A percentile compares a stretch with the other conserved stretches of the same genome.
Evolutionary conservation across 1,284 basidiomycete species (phyloP).

Genomic region (Lentinus polychrous): DNA sequence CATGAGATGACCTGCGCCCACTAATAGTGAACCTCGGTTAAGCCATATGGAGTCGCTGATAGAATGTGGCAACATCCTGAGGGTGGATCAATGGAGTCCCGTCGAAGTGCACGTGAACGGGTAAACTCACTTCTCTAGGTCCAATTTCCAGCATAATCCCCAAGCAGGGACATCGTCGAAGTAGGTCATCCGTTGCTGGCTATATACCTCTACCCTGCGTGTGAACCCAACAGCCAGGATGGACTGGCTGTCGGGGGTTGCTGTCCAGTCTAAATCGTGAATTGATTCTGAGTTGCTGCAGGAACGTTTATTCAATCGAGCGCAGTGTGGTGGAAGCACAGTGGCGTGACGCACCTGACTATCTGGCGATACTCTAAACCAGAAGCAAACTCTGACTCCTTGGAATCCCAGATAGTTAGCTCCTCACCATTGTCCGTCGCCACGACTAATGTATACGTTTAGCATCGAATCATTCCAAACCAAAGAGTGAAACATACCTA

Average conservation of each 20-base stretch:
- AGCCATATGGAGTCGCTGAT: constrained; percentile 89
- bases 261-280: constrained; percentile 84
- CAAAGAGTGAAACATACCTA: constrained; percentile 39
- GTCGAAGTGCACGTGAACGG: neutral
- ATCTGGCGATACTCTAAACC: constrained; percentile 71
- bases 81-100: neutral
- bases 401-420: constrained; percentile 91
- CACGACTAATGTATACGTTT: constrained; percentile 38
- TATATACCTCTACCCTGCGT: constrained; percentile 73
- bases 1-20: constrained; percentile 75
- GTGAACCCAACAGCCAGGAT: constrained; percentile 84
- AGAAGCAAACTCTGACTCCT: constrained; percentile 88
- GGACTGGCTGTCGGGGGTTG: constrained; percentile 84
- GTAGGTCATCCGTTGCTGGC: constrained; percentile 86
- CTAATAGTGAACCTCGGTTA: constrained; percentile 67
- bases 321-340: neutral
- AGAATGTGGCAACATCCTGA: constrained; percentile 65
- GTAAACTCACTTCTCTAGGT: constrained; percentile 52
- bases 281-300: constrained; percentile 48
- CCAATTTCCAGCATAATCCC: constrained; percentile 68
- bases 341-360: constrained; percentile 43
- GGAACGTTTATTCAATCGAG: neutral
- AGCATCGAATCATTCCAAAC: constrained; percentile 3
- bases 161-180: constrained; percentile 78
- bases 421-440: constrained; percentile 55